phyloP scores from a whole-genome alignment of 768 basidiomycete genomes.

The Boletus edulis region DNA sequence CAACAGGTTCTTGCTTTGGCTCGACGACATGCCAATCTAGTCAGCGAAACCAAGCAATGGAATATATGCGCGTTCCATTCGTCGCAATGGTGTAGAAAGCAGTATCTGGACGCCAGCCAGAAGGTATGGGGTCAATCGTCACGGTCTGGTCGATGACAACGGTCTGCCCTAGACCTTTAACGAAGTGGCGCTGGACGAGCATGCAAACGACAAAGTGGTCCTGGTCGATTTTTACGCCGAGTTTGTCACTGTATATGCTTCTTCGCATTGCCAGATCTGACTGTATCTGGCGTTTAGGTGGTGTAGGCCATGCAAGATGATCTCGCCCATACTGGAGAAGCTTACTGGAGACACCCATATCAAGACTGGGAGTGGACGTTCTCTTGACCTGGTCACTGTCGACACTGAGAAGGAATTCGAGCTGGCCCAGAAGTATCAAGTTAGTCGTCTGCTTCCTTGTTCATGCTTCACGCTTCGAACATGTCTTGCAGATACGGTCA shows the following conservation, averaged over 20 bases:
- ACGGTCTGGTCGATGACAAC: background rate
- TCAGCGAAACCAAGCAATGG: constrained; percentile 23
- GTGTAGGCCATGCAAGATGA: constrained; percentile 73
- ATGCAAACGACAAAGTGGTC: constrained; percentile 49
- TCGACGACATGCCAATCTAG: constrained; percentile 4
- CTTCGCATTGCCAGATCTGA: constrained; percentile 1
- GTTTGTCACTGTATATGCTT: constrained; percentile 40
- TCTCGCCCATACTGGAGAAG: constrained; percentile 68
- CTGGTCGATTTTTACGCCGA: constrained; percentile 82
- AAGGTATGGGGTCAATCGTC: constrained; percentile 32
- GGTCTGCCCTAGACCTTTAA: constrained; percentile 34
- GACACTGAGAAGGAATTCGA: constrained; percentile 54
- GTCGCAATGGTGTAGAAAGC: constrained; percentile 30
- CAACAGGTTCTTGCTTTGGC: constrained; percentile 1
- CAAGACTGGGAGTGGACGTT: constrained; percentile 50
- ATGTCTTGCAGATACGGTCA: constrained; percentile 51
- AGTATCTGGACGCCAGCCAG: constrained; percentile 46
- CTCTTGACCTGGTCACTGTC: constrained; percentile 71
- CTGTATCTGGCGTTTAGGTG: constrained; percentile 44
- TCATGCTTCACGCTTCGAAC: background rate
- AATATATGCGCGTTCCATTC: constrained; percentile 37
- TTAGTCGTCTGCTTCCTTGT: constrained; percentile 2
- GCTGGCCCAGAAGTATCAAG: constrained; percentile 54
- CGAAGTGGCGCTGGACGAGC: constrained; percentile 27
- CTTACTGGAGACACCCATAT: constrained; percentile 45